These are phyloP conservation scores for Phlegmacium glaucopus DNA, from an alignment of 768 basidiomycete genomes.

Conservation along the genomic window DNA sequence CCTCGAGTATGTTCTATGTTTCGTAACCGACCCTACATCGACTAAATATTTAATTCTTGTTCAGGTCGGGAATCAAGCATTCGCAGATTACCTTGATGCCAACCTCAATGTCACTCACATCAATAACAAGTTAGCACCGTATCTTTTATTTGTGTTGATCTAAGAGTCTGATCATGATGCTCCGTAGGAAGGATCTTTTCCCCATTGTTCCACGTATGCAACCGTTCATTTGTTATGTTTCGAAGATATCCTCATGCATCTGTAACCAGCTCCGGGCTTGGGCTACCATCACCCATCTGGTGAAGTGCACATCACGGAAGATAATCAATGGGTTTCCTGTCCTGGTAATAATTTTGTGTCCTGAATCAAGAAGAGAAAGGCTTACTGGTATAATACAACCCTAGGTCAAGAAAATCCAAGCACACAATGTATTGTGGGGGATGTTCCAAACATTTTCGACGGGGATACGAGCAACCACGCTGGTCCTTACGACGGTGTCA, in stretches of 20 bases:
- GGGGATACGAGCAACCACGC: constrained; percentile 38
- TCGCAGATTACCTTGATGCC: constrained; percentile 58
- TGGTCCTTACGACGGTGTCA: constrained; percentile 27
- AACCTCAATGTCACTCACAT: constrained; percentile 50
- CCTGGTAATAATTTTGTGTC: constrained; percentile 38
- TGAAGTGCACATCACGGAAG: constrained; percentile 49
- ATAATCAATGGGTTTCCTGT: constrained; percentile 51
- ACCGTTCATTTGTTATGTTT: neutral
- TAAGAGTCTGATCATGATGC: neutral
- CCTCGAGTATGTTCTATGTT: constrained; percentile 36
- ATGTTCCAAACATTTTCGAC: constrained; percentile 41
- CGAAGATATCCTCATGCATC: neutral
- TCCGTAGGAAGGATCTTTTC: constrained; percentile 37
- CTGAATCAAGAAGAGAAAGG: neutral
- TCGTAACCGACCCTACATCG: constrained; percentile 18
- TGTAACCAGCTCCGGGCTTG: constrained; percentile 26
- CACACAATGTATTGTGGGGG: constrained; percentile 39
- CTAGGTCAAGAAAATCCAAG: constrained; percentile 59
- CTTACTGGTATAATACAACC: neutral
- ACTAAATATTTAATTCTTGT: neutral
- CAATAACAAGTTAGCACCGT: constrained; percentile 47
- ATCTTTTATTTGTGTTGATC: too few species aligned
- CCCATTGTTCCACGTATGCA: constrained; percentile 37
- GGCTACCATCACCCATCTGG: constrained; percentile 45
- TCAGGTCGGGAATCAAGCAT: constrained; percentile 58